phyloP scores from a whole-genome alignment of 805 yeast genomes.

The Cyberlindnera suaveolens region DNA sequence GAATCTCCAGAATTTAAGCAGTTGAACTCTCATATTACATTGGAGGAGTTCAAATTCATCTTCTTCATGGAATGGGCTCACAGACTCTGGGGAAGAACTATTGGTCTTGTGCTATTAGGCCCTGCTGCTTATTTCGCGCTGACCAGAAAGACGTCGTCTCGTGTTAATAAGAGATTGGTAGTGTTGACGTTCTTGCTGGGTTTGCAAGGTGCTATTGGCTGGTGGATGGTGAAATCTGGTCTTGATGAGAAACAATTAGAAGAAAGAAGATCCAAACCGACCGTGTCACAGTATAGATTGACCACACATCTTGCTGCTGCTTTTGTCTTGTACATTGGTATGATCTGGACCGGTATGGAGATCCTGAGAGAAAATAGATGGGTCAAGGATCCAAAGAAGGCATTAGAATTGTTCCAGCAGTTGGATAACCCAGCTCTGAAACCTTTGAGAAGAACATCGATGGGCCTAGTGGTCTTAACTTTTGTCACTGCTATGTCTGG shows the following conservation, averaged over 20 bases:
- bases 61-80: conserved; percentile 98
- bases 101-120: conserved; percentile 73
- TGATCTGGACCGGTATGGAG: conserved; percentile 85
- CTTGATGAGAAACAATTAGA: conserved; percentile 71
- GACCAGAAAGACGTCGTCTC: conserved; percentile 56
- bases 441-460: conserved; percentile 48
- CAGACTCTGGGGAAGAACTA: conserved; percentile 84
- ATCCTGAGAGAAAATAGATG: conserved; percentile 70
- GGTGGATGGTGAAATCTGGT: conserved; percentile 99
- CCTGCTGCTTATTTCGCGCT: conserved; percentile 83
- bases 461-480: conserved; percentile 58
- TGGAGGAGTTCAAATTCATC: conserved; percentile 92
- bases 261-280: conserved; percentile 87
- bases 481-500: conserved; percentile 95
- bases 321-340: conserved; percentile 77
- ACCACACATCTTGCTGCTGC: conserved; percentile 95
- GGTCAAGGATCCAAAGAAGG: conserved; percentile 56
- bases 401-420: conserved; percentile 46
- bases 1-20: conserved; percentile 87
- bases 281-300: conserved; percentile 91
- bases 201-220: conserved; percentile 91
- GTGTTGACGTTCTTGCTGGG: conserved; percentile 78
- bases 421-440: conserved; percentile 57
- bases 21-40: conserved; percentile 78
- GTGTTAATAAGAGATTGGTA: conserved; percentile 59